Evolutionary conservation across 2,329 filamentous ascomycete genomes (phyloP).

Genomic region (Fusarium annulatum): DNA sequence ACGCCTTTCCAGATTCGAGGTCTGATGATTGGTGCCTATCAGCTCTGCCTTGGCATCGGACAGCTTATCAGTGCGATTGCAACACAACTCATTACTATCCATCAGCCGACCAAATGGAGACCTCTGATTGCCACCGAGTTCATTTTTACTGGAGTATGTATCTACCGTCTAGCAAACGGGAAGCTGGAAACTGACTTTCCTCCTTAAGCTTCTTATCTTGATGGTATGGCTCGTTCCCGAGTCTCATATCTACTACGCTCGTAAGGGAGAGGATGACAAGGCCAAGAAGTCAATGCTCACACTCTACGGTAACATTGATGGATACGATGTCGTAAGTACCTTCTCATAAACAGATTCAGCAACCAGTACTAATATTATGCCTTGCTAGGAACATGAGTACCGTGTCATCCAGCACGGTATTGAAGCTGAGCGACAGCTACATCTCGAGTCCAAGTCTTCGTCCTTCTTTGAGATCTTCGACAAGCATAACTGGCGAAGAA

Average conservation of each 20-base stretch:
- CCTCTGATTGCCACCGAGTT: not conserved
- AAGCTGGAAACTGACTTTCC: not conserved
- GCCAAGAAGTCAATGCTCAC: not conserved
- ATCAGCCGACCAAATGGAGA: not conserved
- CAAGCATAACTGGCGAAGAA: conserved; percentile 15
- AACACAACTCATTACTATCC: not conserved
- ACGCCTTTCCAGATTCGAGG: conserved; percentile 23
- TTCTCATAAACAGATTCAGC: not conserved
- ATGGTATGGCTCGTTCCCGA: not conserved
- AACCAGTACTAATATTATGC: fast-evolving
- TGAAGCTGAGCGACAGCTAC: not conserved
- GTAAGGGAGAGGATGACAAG: not conserved
- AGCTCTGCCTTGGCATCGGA: not conserved
- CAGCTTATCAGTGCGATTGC: not conserved
- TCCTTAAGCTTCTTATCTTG: not conserved
- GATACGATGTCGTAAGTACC: not conserved
- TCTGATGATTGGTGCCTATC: conserved; percentile 20
- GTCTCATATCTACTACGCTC: not conserved
- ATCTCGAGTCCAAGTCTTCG: not conserved
- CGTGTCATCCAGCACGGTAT: not conserved
- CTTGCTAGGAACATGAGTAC: not conserved
- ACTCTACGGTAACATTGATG: not conserved
- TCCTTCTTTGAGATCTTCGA: conserved; percentile 19
- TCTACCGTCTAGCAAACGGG: not conserved
- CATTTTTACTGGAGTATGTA: not conserved